Conservation (phyloP, 2,329 filamentous ascomycete genomes). For the Diplodia intermedia region DNA sequence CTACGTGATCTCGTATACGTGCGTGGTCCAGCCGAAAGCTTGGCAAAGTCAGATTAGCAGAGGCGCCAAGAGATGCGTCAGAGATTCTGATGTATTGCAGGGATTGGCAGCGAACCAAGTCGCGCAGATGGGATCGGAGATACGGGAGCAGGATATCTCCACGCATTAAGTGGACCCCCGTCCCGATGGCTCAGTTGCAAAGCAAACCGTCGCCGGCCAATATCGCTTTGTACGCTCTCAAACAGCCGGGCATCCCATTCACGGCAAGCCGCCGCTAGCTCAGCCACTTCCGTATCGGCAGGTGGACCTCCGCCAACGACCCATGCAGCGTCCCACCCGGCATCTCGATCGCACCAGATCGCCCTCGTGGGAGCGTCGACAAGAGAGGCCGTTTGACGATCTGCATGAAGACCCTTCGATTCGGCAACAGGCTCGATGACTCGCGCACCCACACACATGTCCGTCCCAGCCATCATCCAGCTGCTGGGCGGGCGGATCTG, state of each 20-base stretch:
- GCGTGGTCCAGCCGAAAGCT: background rate
- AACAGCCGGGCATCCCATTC: too few relatives aligned
- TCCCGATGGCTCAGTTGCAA: background rate
- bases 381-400: background rate
- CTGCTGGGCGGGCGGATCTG: conserved; percentile 1
- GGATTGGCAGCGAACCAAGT: background rate
- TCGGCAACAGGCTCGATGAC: conserved; percentile 8
- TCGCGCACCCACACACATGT: background rate
- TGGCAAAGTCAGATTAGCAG: conserved; percentile 10
- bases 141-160: conserved; percentile 20
- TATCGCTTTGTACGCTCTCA: too few relatives aligned
- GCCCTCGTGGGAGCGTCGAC: background rate
- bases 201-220: too few relatives aligned
- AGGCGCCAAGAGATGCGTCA: conserved; percentile 16
- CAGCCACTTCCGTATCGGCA: conserved; percentile 4
- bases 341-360: background rate
- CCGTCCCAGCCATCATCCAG: too few relatives aligned
- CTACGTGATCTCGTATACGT: background rate
- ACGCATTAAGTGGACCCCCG: conserved; percentile 5
- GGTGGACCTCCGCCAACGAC: background rate
- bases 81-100: conserved; percentile 4
- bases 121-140: conserved; percentile 13
- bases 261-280: background rate
- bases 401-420: background rate
- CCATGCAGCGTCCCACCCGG: background rate